Conservation (phyloP, 1,284 basidiomycete species). For the Trichosporon asahii region DNA sequence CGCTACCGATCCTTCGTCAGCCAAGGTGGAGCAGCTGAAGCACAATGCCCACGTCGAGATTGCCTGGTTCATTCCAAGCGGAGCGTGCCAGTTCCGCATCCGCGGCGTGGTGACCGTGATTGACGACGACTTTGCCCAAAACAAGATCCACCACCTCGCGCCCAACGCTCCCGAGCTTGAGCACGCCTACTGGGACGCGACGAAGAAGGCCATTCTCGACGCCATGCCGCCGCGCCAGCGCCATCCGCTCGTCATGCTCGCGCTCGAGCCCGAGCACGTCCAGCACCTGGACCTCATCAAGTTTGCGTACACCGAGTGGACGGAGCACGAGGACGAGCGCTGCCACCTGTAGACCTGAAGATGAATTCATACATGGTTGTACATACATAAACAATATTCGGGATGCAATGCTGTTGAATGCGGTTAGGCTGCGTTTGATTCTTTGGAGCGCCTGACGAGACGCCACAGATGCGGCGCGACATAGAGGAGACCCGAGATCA, state of each 20-base stretch:
- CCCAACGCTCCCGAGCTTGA: neutral
- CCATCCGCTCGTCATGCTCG: neutral
- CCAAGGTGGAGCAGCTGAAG: conserved; percentile 15
- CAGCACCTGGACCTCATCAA: neutral
- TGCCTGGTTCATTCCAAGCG: conserved; percentile 19
- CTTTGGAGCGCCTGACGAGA: neutral
- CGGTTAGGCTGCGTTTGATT: neutral
- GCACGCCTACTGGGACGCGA: neutral
- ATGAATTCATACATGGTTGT: neutral
- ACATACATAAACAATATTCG: neutral
- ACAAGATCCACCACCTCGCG: neutral
- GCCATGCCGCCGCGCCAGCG: neutral
- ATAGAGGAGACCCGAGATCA: conserved; percentile 31
- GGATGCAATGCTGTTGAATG: neutral
- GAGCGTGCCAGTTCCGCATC: conserved; percentile 20
- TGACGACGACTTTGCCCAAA: conserved; percentile 13
- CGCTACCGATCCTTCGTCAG: conserved; percentile 13
- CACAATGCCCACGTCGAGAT: conserved; percentile 14
- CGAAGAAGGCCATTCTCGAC: neutral
- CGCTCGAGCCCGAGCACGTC: neutral
- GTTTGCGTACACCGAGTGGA: neutral
- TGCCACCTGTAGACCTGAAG: neutral
- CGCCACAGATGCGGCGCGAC: conserved; percentile 28
- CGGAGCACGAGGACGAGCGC: neutral
- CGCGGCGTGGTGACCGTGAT: conserved; percentile 15